Base-by-base conservation (phyloP, 2,329 filamentous ascomycete genomes). In the Alternaria sp. region DNA sequence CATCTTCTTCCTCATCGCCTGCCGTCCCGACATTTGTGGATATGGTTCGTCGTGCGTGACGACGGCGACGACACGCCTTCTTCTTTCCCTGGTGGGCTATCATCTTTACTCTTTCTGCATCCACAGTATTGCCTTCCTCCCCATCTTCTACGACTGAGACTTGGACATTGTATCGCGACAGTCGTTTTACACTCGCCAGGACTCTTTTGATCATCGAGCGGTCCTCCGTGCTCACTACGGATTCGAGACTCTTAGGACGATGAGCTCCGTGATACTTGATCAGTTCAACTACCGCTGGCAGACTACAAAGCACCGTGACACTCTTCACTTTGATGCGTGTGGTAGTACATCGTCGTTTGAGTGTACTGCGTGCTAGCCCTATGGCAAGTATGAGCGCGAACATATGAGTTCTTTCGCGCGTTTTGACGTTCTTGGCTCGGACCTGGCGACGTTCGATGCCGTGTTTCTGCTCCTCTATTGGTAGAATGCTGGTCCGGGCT, bases 331-430 rank as follows among this genome's bases (percentile, higher is more conserved):
- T 53, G 37, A 58, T 48, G 51, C 28, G 29, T 17, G 11, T 34
- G 31, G 45, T 37, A 28, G 45, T 49, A 37, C 45, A 49, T 56
- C 39, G 42, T 54, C 31, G 57, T 51, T 51, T 63, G 48, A 63
- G 11, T 53, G 61, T 63, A 45, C 51, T 50, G 5, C 54, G 51
- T 26, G 61, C 51, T 36, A 60, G 51, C 36, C 54, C 54, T 48
- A 58, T 56, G 34, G 61, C 54, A 58, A 45, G 49, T 52, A 60
- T 23, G 26, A 63, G 26, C 28, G 54, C 61, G 54, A 58, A 57
- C 51, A 63, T 60, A 33, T 54, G 48, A 58, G 57, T 51, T 63
- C 51, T 60, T 60, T 63, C 48, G 40, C 33, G 36, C 29, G 57
- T 60, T 39, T 51, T 56, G 51, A 63, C 48, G 23, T 60, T 60